A percentile compares a stretch with the other conserved stretches of the same genome.
Conservation (phyloP, 306 rosid species). For the Fragaria nilgerrensis region DNA sequence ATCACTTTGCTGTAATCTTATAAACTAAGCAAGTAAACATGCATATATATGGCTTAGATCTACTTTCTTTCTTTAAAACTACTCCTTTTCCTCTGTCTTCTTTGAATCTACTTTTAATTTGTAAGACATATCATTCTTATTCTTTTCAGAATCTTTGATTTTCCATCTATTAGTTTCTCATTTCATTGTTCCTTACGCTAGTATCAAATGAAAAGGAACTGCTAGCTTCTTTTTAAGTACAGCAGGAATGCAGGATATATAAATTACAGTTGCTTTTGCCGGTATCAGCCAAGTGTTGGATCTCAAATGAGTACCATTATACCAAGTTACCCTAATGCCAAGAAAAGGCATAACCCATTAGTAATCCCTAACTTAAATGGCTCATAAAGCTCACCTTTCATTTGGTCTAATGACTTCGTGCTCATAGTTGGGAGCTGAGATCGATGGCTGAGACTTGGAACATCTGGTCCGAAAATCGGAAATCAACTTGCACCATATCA, state of each 20-base stretch:
- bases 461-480: background rate
- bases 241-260: background rate
- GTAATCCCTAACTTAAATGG: background rate
- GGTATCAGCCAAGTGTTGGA: background rate
- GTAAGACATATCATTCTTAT: background rate
- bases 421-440: background rate
- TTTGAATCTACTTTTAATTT: background rate
- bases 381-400: background rate
- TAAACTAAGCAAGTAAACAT: slow-evolving; percentile 2
- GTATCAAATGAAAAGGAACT: background rate
- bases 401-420: background rate
- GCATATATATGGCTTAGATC: background rate
- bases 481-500: background rate
- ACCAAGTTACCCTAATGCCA: background rate
- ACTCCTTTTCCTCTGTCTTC: background rate
- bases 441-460: background rate
- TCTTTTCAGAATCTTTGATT: background rate
- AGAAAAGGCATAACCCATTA: background rate
- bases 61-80: slow-evolving; percentile 10
- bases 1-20: background rate
- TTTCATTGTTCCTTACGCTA: background rate
- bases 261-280: background rate
- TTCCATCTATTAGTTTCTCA: background rate
- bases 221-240: background rate
- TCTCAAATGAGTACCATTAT: background rate